A percentile compares a stretch with the other conserved stretches of the same genome.
Evolutionary conservation across 1,139 yeast genomes (phyloP).

Genomic region (Scheffersomyces segobiensis): DNA sequence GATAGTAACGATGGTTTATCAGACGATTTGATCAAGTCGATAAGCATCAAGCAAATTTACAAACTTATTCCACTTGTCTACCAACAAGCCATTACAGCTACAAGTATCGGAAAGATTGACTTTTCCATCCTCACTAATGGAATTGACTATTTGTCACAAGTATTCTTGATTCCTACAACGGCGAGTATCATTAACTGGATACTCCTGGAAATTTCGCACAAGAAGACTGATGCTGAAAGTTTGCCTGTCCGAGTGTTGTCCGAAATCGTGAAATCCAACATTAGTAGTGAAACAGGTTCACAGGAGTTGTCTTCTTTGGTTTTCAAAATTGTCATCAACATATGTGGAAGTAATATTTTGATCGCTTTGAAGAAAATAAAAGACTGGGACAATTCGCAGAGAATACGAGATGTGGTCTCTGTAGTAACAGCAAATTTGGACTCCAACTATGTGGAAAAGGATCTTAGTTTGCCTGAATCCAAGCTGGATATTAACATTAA

Average conservation of each 20-base stretch:
- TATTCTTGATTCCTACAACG: constrained; percentile 42
- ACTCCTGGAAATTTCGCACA: constrained; percentile 10
- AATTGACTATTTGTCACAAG: constrained; percentile 45
- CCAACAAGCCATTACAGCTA: constrained; percentile 69
- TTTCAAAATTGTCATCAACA: constrained; percentile 26
- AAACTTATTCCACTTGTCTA: constrained; percentile 71
- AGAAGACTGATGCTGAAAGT: constrained; percentile 7
- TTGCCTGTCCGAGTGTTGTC: constrained; percentile 18
- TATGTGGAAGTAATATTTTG: constrained; percentile 21
- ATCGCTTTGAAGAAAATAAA: constrained; percentile 14
- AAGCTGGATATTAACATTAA: constrained; percentile 3
- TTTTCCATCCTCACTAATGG: constrained; percentile 38
- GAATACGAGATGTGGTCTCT: constrained; percentile 16
- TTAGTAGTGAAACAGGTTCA: constrained; percentile 5
- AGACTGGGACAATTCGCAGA: constrained; percentile 15
- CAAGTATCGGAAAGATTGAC: constrained; percentile 51
- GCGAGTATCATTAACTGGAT: constrained; percentile 38
- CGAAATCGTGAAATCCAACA: constrained; percentile 26
- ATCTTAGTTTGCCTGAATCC: constrained; percentile 1
- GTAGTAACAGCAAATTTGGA: constrained; percentile 14
- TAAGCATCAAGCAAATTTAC: constrained; percentile 68
- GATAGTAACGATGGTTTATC: constrained; percentile 75
- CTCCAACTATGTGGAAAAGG: constrained; percentile 7
- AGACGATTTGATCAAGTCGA: constrained; percentile 72
- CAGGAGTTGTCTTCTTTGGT: constrained; percentile 20